phyloP scores from a whole-genome alignment of 192 early-diverging fungal genomes.

The Podila verticillata region DNA sequence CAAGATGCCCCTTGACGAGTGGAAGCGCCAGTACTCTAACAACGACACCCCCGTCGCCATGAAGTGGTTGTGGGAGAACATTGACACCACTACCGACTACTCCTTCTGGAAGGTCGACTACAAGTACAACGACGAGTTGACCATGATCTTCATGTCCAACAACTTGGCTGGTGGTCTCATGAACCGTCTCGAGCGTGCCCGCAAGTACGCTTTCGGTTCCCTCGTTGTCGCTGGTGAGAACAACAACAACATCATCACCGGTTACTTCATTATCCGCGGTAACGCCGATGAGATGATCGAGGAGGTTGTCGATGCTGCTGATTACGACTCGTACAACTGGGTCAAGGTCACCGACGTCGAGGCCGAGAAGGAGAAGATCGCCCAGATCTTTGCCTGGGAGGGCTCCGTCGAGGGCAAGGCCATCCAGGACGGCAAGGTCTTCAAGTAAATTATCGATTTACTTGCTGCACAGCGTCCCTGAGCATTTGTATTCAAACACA shows the following conservation, averaged over 20 bases:
- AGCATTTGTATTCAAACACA: no score
- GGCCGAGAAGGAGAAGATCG: slow-evolving; percentile 48
- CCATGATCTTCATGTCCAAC: slow-evolving; percentile 88
- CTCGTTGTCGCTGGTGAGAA: slow-evolving; percentile 85
- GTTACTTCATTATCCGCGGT: slow-evolving; percentile 96
- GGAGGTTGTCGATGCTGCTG: slow-evolving; percentile 74
- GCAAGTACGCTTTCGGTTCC: slow-evolving; percentile 95
- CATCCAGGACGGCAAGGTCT: slow-evolving; percentile 88
- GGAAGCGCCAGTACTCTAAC: slow-evolving; percentile 99
- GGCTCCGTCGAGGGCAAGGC: slow-evolving; percentile 76
- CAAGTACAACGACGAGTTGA: slow-evolving; percentile 96
- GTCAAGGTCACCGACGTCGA: slow-evolving; percentile 78
- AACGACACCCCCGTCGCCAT: slow-evolving; percentile 89
- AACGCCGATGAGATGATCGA: slow-evolving; percentile 40
- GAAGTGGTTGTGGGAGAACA: slow-evolving; percentile 96
- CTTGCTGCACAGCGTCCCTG: no score
- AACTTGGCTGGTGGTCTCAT: slow-evolving; percentile 96
- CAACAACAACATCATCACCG: slow-evolving; percentile 89
- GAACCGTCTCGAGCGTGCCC: slow-evolving; percentile 89
- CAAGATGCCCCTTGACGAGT: slow-evolving; percentile 86
- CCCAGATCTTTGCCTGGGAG: slow-evolving; percentile 79
- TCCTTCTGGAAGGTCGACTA: slow-evolving; percentile 93
- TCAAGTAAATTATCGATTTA: slow-evolving; percentile 66
- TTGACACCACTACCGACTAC: slow-evolving; percentile 82
- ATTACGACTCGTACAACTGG: slow-evolving; percentile 91